phyloP scores from a whole-genome alignment of 2,329 filamentous ascomycete genomes.

The Venturia pyrina region DNA sequence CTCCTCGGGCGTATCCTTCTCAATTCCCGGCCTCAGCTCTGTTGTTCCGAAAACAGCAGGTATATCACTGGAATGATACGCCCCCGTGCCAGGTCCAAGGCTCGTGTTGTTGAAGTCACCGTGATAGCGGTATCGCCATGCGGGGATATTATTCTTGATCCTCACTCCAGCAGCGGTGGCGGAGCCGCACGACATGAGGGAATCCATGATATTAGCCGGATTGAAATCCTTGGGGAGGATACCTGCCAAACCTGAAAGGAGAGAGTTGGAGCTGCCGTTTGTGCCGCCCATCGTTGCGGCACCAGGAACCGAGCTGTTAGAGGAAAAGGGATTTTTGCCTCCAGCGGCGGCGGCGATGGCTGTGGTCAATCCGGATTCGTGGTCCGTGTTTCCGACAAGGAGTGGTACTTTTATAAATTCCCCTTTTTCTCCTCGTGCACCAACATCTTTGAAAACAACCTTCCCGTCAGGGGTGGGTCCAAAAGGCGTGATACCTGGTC shows the following conservation, averaged over 20 bases:
- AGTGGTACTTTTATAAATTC: slow-evolving; percentile 8
- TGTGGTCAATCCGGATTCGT: not conserved
- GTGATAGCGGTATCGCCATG: slow-evolving; percentile 9
- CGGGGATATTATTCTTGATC: not conserved
- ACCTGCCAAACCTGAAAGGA: not conserved
- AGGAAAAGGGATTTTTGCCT: not conserved
- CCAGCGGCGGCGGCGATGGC: slow-evolving; percentile 1
- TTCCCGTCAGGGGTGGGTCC: not conserved
- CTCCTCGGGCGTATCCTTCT: not conserved
- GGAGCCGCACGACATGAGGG: not conserved
- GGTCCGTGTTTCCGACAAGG: slow-evolving; percentile 9
- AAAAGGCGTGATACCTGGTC: slow-evolving; percentile 7
- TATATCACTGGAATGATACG: slow-evolving; percentile 11
- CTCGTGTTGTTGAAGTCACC: slow-evolving; percentile 9
- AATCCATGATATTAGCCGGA: not conserved
- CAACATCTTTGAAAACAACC: slow-evolving; percentile 6
- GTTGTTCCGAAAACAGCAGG: slow-evolving; percentile 13
- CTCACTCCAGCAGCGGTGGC: not conserved
- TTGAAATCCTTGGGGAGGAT: not conserved
- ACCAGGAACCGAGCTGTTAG: not conserved
- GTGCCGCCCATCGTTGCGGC: not conserved
- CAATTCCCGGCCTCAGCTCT: slow-evolving; percentile 1
- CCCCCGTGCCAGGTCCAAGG: slow-evolving; percentile 12
- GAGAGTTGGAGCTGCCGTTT: not conserved
- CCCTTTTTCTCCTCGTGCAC: not conserved